Percentiles rank a stretch among this genome's conserved stretches.
Evolutionary conservation across 768 basidiomycete species (phyloP).

Genomic region (Hygrophoropsis aurantiaca): DNA sequence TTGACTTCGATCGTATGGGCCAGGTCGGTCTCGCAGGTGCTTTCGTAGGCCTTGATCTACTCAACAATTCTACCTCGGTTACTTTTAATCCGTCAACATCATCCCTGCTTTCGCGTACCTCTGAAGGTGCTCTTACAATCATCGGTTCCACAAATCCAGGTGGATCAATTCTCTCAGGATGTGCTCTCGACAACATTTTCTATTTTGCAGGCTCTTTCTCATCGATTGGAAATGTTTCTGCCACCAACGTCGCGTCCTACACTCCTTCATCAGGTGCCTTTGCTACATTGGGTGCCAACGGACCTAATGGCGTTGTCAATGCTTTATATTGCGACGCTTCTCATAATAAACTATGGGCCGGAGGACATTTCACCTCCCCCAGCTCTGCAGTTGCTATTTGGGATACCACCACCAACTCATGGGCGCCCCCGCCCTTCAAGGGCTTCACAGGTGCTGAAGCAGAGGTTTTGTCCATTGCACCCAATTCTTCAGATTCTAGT

Average conservation of each 20-base stretch:
- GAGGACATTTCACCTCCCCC: constrained; percentile 73
- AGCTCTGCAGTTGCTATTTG: constrained; percentile 70
- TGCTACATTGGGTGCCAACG: constrained; percentile 60
- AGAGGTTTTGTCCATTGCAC: constrained; percentile 72
- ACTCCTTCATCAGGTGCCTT: constrained; percentile 56
- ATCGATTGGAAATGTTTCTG: constrained; percentile 57
- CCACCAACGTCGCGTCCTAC: constrained; percentile 79
- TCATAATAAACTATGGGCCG: constrained; percentile 71
- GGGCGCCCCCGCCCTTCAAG: constrained; percentile 78
- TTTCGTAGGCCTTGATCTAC: constrained; percentile 84
- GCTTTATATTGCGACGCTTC: constrained; percentile 75
- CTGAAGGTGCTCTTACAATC: constrained; percentile 63
- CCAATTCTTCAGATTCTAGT: constrained; percentile 68
- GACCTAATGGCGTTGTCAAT: constrained; percentile 74
- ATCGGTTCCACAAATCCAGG: constrained; percentile 80
- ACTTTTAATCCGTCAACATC: constrained; percentile 71
- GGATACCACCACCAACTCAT: constrained; percentile 59
- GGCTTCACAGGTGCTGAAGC: constrained; percentile 74
- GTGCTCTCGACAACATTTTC: constrained; percentile 63
- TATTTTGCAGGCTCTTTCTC: constrained; percentile 87
- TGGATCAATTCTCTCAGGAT: constrained; percentile 74
- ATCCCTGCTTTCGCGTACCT: constrained; percentile 65
- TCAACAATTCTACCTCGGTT: constrained; percentile 54
- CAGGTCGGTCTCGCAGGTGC: constrained; percentile 85
- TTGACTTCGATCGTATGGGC: constrained; percentile 86